These are phyloP conservation scores for Mycosphaerella arachidis DNA, from an alignment of 2,329 filamentous ascomycete genomes.

Conservation along the genomic window DNA sequence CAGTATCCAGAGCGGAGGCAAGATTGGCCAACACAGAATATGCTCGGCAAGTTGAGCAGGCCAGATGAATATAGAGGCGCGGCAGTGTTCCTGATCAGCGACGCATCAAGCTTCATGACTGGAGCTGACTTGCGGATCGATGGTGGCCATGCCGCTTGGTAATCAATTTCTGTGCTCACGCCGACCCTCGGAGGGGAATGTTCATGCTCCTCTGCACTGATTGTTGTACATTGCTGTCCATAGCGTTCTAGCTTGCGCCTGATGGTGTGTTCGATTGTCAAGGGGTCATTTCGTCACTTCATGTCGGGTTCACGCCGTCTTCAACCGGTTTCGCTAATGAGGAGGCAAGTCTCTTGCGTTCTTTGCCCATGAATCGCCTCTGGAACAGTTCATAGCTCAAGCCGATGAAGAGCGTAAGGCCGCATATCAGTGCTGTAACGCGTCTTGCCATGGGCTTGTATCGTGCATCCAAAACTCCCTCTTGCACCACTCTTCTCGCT, in stretches of 20 bases:
- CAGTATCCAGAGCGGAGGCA: conserved; percentile 61
- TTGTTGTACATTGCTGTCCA: not conserved
- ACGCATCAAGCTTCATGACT: conserved; percentile 52
- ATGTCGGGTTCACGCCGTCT: conserved; percentile 3
- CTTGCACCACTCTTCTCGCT: conserved; percentile 17
- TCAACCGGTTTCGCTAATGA: not conserved
- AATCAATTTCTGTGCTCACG: conserved; percentile 10
- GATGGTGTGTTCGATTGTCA: not conserved
- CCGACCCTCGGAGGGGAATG: not conserved
- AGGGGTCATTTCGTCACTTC: not conserved
- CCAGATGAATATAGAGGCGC: conserved; percentile 38
- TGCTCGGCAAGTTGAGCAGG: conserved; percentile 55
- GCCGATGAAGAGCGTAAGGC: conserved; percentile 26
- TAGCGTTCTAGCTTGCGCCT: conserved; percentile 5
- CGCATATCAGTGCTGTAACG: conserved; percentile 22
- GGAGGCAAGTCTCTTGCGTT: conserved; percentile 20
- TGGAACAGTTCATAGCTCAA: conserved; percentile 28
- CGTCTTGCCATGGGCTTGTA: conserved; percentile 23
- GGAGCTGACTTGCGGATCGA: conserved; percentile 52
- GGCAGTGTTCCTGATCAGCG: conserved; percentile 37
- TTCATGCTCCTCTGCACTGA: not conserved
- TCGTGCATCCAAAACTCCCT: conserved; percentile 25
- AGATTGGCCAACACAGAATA: conserved; percentile 81
- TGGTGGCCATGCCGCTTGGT: conserved; percentile 53
- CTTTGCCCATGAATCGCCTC: conserved; percentile 27